Base-by-base conservation (phyloP, 257 asterid genomes). In the Anisodus acutangulus region DNA sequence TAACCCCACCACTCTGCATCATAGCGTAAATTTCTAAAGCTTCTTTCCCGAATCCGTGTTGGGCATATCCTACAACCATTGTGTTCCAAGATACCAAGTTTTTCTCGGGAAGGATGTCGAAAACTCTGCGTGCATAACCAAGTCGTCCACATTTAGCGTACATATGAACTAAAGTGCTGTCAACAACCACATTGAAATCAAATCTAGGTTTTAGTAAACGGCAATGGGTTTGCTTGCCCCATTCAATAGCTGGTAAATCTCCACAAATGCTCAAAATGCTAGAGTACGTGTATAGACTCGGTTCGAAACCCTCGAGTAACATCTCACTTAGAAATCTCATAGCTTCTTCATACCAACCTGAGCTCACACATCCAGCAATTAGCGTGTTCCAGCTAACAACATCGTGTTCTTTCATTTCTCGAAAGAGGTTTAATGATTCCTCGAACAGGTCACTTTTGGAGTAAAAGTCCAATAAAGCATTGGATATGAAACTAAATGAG, bases 151-250 rank as follows among this genome's bases (percentile, higher is more conserved):
- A 92, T 84, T 92, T 95, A 15, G 94, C 94, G 78, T 95, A 93
- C 98, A 95, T 95, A 82, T 92, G 94, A 43, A 93, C 53, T 11
- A 95, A 88, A 84, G 98, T 86, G 51, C 95, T 93, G 83, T 95
- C 98, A 39, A 92, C 94, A 9, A 92, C 94, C 70, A 95, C 93
- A 74, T 92, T 89, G 70, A 91, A 92, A 85, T 88, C 86, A 16
- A 90, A 83, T 19, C 90, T 92, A 53, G 95, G 94, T 84, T 93
- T 95, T 43, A 93, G 80, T 55, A 90, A 84, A 67, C 89, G 78
- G 79, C 90, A 87, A 87, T 93, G 98, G 83, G 94, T 88, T 88
- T 95, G 97, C 86, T 87, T 94, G 55, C 97, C 98, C 97, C 97
- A 93, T 66, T 93, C 92, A 35, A 86, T 83, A 69, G 95, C 92